phyloP scores from a whole-genome alignment of 768 basidiomycete genomes.

The Exsudoporus frostii region DNA sequence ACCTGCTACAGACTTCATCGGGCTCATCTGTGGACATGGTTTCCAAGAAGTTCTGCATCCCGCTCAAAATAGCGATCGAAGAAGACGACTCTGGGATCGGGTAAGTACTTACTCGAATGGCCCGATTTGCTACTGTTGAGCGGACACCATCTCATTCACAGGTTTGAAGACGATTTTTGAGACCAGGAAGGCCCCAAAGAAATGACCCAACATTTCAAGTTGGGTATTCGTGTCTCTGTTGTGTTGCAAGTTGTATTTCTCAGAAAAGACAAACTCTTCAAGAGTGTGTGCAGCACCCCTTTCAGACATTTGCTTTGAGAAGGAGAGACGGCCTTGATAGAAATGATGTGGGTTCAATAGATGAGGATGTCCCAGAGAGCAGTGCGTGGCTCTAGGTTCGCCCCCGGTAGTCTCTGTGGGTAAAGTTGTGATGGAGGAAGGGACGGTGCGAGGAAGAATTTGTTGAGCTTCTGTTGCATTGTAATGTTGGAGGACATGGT shows the following conservation, averaged over 20 bases:
- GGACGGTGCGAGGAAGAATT: slow-evolving; percentile 25
- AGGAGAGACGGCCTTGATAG: slow-evolving; percentile 26
- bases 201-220: slow-evolving; percentile 53
- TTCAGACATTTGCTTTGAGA: slow-evolving; percentile 19
- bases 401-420: slow-evolving; percentile 29
- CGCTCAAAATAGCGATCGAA: no score
- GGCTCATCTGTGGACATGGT: no score
- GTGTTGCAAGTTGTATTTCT: slow-evolving; percentile 23
- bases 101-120: no score
- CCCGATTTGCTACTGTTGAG: no score
- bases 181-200: slow-evolving; percentile 45
- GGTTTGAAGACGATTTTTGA: no score
- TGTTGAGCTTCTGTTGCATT: slow-evolving; percentile 7
- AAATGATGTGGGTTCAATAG: no score
- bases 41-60: no score
- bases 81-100: no score
- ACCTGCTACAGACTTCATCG: no score
- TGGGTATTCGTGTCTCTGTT: slow-evolving; percentile 21
- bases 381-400: slow-evolving; percentile 18
- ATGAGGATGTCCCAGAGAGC: slow-evolving; percentile 34
- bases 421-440: slow-evolving; percentile 22
- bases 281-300: slow-evolving; percentile 16
- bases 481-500: slow-evolving; percentile 12
- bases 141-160: no score
- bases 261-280: slow-evolving; percentile 31